Base-by-base conservation (phyloP, 2,329 filamentous ascomycete species). In the Aschersonia sp. region DNA sequence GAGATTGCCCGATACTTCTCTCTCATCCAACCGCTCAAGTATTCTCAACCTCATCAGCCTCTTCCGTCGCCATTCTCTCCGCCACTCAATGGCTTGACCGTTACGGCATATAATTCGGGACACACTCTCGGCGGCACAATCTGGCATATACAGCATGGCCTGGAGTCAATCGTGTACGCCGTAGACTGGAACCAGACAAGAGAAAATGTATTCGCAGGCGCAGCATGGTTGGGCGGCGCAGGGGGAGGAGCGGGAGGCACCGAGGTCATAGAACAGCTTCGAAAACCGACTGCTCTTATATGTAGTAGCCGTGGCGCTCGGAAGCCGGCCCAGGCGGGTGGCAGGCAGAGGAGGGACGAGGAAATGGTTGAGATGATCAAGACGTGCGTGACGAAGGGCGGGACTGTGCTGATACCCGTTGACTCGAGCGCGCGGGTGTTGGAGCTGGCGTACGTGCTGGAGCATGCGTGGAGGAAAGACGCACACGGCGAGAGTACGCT, bases 171-270 rank as follows among this genome's bases (percentile, higher is more conserved):
- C 42, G 89, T 98, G 1, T 97, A 98, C 58, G 90, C 92, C 0
- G 87, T 96, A 14, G 90, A 97, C 60, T 98, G 92, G 92, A 96
- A 96, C 57, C 89, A 96, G 65, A 87, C 85, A n/a, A 80, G 87
- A 55, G 92, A 98, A 62, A 94, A 95, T 65, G 88, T 97, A 12
- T 81, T 95, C 50, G 82, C 90, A 0, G 90, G 90, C 52, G 92
- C 92, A 29, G 88, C 90, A 30, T 97, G 92, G 87, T 74, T 98
- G 42, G 87, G 87, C 43, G 86, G 87, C 5, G 81, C 82, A 29
- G 85, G 83, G 32, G 79, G 78, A 1, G 86, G 83, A 32, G 79
- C 78, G 0, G 86, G 86, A 41, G 86, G 87, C 22, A 83, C 86
- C 7, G 88, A 96, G 60, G 87, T 98, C 22, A 88, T 95, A 48